Conservation (phyloP, 352 stramenopile genomes). For the Pythium vanterpoolii region DNA sequence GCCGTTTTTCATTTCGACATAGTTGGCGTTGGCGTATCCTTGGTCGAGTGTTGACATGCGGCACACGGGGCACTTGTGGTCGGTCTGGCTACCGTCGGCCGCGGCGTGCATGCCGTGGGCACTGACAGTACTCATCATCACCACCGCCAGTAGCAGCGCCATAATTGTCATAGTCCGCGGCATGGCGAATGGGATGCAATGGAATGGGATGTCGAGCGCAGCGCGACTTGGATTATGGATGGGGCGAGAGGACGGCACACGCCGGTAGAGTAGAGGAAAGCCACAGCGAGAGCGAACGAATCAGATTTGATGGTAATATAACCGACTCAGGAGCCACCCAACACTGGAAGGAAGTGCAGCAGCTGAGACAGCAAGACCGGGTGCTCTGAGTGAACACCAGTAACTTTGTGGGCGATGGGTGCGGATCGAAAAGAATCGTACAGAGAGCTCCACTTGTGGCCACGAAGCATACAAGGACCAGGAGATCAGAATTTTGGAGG, state of each 20-base stretch:
- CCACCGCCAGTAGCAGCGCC: slow-evolving; percentile 29
- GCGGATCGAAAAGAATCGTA: too few species aligned
- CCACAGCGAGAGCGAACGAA: not conserved
- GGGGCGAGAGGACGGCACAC: too few species aligned
- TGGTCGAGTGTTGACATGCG: slow-evolving; percentile 24
- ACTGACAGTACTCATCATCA: slow-evolving; percentile 19
- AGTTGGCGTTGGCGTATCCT: slow-evolving; percentile 30
- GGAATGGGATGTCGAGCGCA: not conserved
- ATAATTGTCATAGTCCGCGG: slow-evolving; percentile 5
- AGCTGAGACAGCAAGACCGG: not conserved
- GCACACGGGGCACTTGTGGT: slow-evolving; percentile 30
- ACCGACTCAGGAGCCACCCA: not conserved
- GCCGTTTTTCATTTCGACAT: slow-evolving; percentile 50
- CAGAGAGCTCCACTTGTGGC: too few species aligned
- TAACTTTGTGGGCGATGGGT: too few species aligned
- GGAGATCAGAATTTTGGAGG: too few species aligned
- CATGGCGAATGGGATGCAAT: not conserved
- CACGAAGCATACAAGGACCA: too few species aligned
- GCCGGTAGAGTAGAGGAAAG: too few species aligned
- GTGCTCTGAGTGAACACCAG: too few species aligned
- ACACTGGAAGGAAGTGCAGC: not conserved
- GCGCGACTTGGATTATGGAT: slow-evolving; percentile 6
- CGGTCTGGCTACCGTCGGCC: slow-evolving; percentile 13
- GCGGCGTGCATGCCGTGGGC: slow-evolving; percentile 20
- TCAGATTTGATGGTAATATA: slow-evolving; percentile 1